phyloP scores from a whole-genome alignment of 1,284 basidiomycete genomes.

The Chiua sp. region DNA sequence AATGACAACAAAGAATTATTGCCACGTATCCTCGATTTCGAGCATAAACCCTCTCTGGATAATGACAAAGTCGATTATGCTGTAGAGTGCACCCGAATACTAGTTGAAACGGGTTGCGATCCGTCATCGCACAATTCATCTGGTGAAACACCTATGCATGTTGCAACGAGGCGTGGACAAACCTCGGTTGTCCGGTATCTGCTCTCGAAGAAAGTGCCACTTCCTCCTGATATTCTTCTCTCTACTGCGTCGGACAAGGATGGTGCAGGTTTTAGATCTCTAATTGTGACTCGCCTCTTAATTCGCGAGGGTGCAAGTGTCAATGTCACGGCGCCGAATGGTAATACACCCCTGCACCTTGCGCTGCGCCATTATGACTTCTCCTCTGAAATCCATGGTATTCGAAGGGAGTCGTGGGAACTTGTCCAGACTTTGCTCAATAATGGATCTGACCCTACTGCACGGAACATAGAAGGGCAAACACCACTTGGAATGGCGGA shows the following conservation, averaged over 20 bases:
- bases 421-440: conserved; percentile 4
- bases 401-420: too few species aligned
- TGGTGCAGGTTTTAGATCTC: too few species aligned
- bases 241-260: too few species aligned
- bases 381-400: too few species aligned
- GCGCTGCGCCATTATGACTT: background rate
- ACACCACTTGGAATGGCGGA: conserved; percentile 6
- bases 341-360: conserved; percentile 1
- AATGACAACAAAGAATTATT: too few species aligned
- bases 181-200: background rate
- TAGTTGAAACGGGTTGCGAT: conserved; percentile 8
- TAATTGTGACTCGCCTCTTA: background rate
- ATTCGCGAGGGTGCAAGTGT: background rate
- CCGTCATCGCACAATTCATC: background rate
- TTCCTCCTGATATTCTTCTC: background rate
- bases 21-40: too few species aligned
- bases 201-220: background rate
- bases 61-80: too few species aligned
- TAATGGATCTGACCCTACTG: conserved; percentile 3
- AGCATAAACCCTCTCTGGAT: too few species aligned
- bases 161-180: background rate
- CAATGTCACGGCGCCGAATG: background rate
- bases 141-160: background rate
- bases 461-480: conserved; percentile 4
- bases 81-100: background rate